These are phyloP conservation scores for Irpex sp. DNA, from an alignment of 1,284 basidiomycete species.

Conservation along the genomic window DNA sequence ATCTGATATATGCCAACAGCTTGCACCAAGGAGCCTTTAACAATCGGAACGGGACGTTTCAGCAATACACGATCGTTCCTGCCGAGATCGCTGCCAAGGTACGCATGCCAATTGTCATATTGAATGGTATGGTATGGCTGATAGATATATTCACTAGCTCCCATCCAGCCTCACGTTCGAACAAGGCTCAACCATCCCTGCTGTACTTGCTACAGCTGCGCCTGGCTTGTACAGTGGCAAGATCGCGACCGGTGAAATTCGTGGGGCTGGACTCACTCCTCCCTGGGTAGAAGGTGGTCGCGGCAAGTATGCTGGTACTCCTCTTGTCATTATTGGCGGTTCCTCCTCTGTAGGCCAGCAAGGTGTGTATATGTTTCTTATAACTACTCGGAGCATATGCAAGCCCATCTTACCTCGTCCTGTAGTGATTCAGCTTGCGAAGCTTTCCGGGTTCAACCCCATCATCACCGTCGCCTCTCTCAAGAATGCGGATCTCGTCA, in stretches of 20 bases:
- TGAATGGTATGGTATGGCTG: neutral
- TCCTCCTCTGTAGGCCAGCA: constrained; percentile 36
- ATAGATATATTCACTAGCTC: constrained; percentile 1
- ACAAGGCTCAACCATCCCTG: constrained; percentile 18
- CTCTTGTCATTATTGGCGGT: constrained; percentile 34
- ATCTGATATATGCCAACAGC: neutral
- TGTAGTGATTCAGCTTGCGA: constrained; percentile 51
- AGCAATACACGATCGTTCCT: constrained; percentile 20
- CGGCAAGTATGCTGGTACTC: constrained; percentile 25
- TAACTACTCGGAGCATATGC: neutral
- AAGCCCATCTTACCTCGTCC: neutral
- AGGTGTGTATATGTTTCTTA: constrained; percentile 16
- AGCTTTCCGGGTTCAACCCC: constrained; percentile 47
- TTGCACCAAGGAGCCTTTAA: neutral
- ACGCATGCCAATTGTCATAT: neutral
- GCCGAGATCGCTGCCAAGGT: constrained; percentile 19
- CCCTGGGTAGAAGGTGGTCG: constrained; percentile 19
- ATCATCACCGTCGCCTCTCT: constrained; percentile 51
- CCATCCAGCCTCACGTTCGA: constrained; percentile 20
- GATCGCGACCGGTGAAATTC: neutral
- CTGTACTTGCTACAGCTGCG: constrained; percentile 19
- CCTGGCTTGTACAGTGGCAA: constrained; percentile 10
- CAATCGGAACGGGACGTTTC: constrained; percentile 17
- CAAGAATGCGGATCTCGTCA: constrained; percentile 39
- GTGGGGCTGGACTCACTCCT: constrained; percentile 13